phyloP scores from a whole-genome alignment of 2,329 filamentous ascomycete species.

The Colletotrichum limetticola region DNA sequence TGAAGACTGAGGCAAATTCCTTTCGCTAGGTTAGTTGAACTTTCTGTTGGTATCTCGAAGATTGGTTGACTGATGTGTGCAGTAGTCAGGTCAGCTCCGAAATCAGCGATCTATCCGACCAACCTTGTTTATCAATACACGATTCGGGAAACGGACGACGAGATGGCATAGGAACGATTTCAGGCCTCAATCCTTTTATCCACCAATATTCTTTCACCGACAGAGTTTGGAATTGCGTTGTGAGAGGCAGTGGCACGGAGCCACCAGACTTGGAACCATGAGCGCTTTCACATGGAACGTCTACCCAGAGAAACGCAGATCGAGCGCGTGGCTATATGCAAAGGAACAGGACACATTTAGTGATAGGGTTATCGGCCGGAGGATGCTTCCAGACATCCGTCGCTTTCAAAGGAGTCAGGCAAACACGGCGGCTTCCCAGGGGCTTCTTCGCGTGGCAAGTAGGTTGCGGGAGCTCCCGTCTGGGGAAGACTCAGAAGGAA shows the following conservation, averaged over 20 bases:
- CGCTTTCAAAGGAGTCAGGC: neutral
- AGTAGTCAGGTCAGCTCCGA: too few species aligned
- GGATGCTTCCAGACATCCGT: neutral
- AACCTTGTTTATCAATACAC: too few species aligned
- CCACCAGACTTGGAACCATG: neutral
- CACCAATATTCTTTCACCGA: neutral
- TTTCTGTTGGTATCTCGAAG: too few species aligned
- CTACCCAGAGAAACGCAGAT: neutral
- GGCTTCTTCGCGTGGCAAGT: neutral
- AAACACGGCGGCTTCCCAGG: neutral
- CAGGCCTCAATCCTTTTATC: neutral
- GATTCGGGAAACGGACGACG: too few species aligned
- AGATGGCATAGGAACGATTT: neutral
- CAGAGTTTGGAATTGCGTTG: neutral
- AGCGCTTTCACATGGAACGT: neutral
- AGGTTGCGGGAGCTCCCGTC: constrained; percentile 28
- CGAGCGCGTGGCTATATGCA: neutral
- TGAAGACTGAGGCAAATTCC: too few species aligned
- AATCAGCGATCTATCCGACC: too few species aligned
- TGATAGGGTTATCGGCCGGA: neutral
- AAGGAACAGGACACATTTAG: neutral
- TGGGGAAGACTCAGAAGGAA: constrained; percentile 13
- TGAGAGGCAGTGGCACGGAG: neutral
- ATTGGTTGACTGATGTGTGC: too few species aligned
- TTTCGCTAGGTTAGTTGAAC: too few species aligned